Evolutionary conservation across 2,329 filamentous ascomycete species (phyloP).

Genomic region (Alternaria viburni): DNA sequence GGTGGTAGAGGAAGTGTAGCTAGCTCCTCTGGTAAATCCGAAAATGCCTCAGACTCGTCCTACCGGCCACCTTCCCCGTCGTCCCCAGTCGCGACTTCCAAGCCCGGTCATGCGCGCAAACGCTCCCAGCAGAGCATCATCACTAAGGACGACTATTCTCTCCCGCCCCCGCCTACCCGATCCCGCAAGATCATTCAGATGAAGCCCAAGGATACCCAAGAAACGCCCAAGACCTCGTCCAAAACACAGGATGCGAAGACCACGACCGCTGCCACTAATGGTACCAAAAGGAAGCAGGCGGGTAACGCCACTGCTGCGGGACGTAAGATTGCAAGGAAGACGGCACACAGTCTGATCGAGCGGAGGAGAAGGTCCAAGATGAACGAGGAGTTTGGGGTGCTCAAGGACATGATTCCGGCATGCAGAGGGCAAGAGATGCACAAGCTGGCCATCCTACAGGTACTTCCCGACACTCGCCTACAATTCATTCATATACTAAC

Average conservation of each 20-base stretch:
- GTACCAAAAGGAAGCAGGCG: conserved; percentile 75
- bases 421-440: conserved; percentile 97
- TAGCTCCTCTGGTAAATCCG: conserved; percentile 55
- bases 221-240: conserved; percentile 28
- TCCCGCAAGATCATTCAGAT: conserved; percentile 98
- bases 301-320: conserved; percentile 78
- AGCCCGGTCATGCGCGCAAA: conserved; percentile 39
- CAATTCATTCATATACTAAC: background rate
- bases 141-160: conserved; percentile 71
- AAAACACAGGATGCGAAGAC: conserved; percentile 30
- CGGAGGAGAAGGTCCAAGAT: conserved; percentile 90
- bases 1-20: conserved; percentile 52
- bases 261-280: conserved; percentile 32
- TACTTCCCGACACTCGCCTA: conserved; percentile 46
- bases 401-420: conserved; percentile 95
- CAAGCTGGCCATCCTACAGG: conserved; percentile 93
- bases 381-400: conserved; percentile 95
- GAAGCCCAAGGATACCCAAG: conserved; percentile 67
- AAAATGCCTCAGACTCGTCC: conserved; percentile 59
- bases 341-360: conserved; percentile 94
- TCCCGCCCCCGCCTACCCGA: conserved; percentile 90
- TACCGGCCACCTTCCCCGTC: conserved; percentile 57
- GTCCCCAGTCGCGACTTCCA: conserved; percentile 40
- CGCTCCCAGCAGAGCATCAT: conserved; percentile 45
- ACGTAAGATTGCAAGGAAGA: conserved; percentile 94